Evolutionary conservation across 768 basidiomycete genomes (phyloP), one percentile per base, ranked within the genome.

Genomic region (Mycena chlorophos): DNA sequence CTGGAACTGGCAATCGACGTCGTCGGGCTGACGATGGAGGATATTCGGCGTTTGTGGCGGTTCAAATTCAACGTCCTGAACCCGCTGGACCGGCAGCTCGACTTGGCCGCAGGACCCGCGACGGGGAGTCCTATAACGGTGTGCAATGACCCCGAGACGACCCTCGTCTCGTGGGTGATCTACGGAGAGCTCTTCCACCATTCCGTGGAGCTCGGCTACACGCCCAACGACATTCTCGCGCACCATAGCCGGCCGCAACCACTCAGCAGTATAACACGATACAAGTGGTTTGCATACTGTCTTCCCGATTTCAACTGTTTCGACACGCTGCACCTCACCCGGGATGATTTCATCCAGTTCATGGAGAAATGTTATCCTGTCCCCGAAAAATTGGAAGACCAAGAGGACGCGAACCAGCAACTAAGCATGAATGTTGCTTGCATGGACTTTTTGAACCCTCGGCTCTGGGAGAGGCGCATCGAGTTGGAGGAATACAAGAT

Each of bases 251-350:
- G n/a, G n/a, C 19, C 49, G 19, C 55, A 56, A 49, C 58, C 58
- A 4, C 49, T 61, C 29, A 57, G 60, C 53, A 57, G 52, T 20
- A 10, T 61, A 39, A 55, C 47, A 4, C 42, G 60, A 6, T 55
- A 51, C 60, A 61, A 57, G 45, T 57, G 52, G 60, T 57, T 61
- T 20, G 60, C 55, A 3, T 61, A 54, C 22, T 61, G 60, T 56
- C 37, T 61, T 40, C 60, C 60, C 43, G 56, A 61, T 17, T 43
- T 54, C 45, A 57, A 57, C 45, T 51, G 49, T 20, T n/a, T n/a
- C n/a, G n/a, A n/a, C n/a, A n/a, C n/a, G n/a, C n/a, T n/a, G n/a
- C n/a, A n/a, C n/a, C n/a, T n/a, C n/a, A n/a, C n/a, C n/a, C n/a
- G n/a, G n/a, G n/a, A n/a, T n/a, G n/a, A n/a, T n/a, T n/a, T n/a